phyloP scores from a whole-genome alignment of 1,284 basidiomycete species.

The Irpex lacteus region DNA sequence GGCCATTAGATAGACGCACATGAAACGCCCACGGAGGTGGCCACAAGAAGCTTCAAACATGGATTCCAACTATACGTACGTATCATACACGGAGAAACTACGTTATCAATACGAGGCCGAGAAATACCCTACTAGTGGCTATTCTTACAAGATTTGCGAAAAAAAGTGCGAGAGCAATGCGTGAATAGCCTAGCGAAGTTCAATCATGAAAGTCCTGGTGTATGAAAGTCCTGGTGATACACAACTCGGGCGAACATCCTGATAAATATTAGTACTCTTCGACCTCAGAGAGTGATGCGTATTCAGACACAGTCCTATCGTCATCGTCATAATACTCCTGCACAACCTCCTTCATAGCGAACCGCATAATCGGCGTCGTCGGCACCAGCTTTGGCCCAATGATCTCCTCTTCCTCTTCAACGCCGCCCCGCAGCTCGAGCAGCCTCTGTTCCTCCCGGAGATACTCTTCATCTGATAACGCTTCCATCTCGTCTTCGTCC shows the following conservation, averaged over 20 bases:
- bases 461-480: constrained; percentile 31
- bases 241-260: background rate
- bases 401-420: constrained; percentile 48
- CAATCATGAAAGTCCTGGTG: too few species aligned
- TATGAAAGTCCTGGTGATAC: too few species aligned
- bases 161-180: background rate
- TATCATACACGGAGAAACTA: background rate
- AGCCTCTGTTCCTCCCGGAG: constrained; percentile 28
- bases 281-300: constrained; percentile 3
- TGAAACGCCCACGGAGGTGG: too few species aligned
- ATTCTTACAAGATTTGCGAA: background rate
- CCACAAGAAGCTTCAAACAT: too few species aligned
- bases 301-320: constrained; percentile 8
- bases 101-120: background rate
- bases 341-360: constrained; percentile 44
- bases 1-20: too few species aligned
- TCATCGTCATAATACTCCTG: constrained; percentile 70
- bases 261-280: constrained; percentile 2
- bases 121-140: background rate
- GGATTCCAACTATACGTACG: too few species aligned
- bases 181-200: background rate
- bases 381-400: constrained; percentile 73
- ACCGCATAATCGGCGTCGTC: constrained; percentile 59
- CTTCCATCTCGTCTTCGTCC: constrained; percentile 29
- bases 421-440: constrained; percentile 26